Evolutionary conservation across 169 alveolate species (phyloP), one percentile per base, ranked within the genome.

Genomic region (Hepatocystis sp.): DNA sequence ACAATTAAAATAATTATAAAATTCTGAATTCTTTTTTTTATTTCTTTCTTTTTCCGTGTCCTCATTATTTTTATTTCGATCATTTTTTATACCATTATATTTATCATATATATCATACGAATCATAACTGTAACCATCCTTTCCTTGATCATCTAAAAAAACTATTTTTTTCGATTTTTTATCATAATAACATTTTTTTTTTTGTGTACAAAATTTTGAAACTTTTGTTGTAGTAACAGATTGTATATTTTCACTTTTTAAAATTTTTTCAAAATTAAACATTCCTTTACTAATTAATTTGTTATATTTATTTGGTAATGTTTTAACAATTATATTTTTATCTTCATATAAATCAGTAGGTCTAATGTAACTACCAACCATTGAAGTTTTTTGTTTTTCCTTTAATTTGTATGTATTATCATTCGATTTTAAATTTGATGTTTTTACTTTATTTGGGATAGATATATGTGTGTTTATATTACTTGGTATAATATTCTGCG

Each of bases 311-410:
- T 32, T 40, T 13, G 39, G 17, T 28, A 76, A 0, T 34, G 56
- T 52, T 4, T 76, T 56, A 23, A 76, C 53, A 76, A 56, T 46
- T 8, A 58, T 8, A 27, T 46, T 8, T 23, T 76, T 27, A 76
- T 76, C 76, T 58, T 76, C 88, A 63, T 58, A 76, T 5, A 76
- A 5, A n/a, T n/a, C n/a, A n/a, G n/a, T n/a, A n/a, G n/a, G n/a
- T n/a, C n/a, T n/a, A n/a, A n/a, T n/a, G n/a, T n/a, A n/a, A n/a
- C n/a, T n/a, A n/a, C n/a, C n/a, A n/a, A n/a, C n/a, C n/a, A n/a
- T n/a, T n/a, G n/a, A n/a, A n/a, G 21, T 56, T 3, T 60, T 32
- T 11, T 64, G 56, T 2, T 7, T 4, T 5, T 64, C 39, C 28
- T 23, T 30, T 10, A 46, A 4, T 27, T 58, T 15, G 21, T 53